Base-by-base conservation (phyloP, 208 protist species). In the Leptomonas pyrrhocoris region DNA sequence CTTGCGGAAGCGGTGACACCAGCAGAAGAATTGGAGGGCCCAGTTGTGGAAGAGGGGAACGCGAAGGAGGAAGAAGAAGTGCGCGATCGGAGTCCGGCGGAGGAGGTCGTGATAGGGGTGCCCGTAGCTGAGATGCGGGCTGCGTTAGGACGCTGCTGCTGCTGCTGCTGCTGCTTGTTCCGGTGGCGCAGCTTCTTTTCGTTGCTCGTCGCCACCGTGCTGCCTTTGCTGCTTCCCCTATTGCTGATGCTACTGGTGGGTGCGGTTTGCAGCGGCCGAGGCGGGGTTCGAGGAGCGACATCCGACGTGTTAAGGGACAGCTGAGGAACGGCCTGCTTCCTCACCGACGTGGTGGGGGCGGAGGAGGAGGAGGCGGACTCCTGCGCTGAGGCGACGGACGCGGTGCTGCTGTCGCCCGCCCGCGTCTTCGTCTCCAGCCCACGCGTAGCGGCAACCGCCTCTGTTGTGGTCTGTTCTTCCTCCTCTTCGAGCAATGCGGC, bases 101-200 rank as follows among this genome's bases (percentile, higher is more conserved):
- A 36, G 18, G 45, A 15, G 59, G 5, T 55, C 23, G 45, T 23
- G n/a, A 65, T 28, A 2, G 61, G 48, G 23, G 61, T 43, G 2
- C 34, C 16, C 1, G 61, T 11, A 18, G 46, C 48, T 5, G 61
- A 67, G 7, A 34, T 18, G n/a, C 36, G 46, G 2, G 18, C 61
- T 1, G 61, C 21, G n/a, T 12, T 43, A 3, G 38, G 12, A 15
- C 12, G 60, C 21, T 38, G 45, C 59, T 46, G 11, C 4, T 50
- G 46, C 21, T 54, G 31, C 9, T 0, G n/a, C 19, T 49, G 61
- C 2, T 50, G 28, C 13, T 54, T 55, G 31, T 7, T 34, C 7
- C 61, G 61, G 16, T 48, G 45, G 21, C 61, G 61, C 61, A 57
- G 23, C 31, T 31, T 67, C 23, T 48, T 67, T 9, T 25, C 15